These are phyloP conservation scores for Chenopodium formosanum DNA, from an alignment of 148 eudicot species.

Conservation along the genomic window DNA sequence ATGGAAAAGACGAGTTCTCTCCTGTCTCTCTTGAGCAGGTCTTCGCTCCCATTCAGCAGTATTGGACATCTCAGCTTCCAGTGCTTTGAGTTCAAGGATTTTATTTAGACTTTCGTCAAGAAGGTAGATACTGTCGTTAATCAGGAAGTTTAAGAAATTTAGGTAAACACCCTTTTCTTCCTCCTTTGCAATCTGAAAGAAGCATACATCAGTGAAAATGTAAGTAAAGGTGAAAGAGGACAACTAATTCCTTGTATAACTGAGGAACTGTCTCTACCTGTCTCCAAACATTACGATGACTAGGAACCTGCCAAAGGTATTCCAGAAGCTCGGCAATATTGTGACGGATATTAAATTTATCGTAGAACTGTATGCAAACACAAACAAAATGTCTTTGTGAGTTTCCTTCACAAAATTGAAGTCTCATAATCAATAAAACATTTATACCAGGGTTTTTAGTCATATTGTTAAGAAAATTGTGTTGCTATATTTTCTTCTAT, in stretches of 20 bases:
- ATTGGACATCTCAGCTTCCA: slow-evolving; percentile 98
- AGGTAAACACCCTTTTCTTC: slow-evolving; percentile 97
- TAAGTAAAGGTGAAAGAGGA: background rate
- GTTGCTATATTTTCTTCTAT: background rate
- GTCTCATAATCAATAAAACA: background rate
- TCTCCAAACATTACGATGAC: slow-evolving; percentile 92
- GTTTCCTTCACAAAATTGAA: background rate
- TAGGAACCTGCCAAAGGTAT: slow-evolving; percentile 97
- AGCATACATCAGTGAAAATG: slow-evolving; percentile 15
- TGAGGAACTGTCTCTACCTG: slow-evolving; percentile 44
- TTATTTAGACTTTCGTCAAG: slow-evolving; percentile 98
- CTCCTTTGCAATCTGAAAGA: slow-evolving; percentile 83
- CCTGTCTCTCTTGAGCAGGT: slow-evolving; percentile 96
- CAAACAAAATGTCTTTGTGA: slow-evolving; percentile 11
- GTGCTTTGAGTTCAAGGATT: slow-evolving; percentile 90
- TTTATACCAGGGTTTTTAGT: background rate
- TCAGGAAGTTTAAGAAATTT: slow-evolving; percentile 87
- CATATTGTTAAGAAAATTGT: background rate
- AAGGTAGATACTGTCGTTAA: slow-evolving; percentile 91
- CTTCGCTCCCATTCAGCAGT: slow-evolving; percentile 91
- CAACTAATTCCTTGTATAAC: background rate
- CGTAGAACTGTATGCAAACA: slow-evolving; percentile 73
- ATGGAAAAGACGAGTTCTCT: slow-evolving; percentile 87
- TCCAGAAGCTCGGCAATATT: slow-evolving; percentile 97
- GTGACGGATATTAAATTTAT: slow-evolving; percentile 96